Base-by-base conservation (phyloP, 495 filamentous ascomycete genomes). In the Aspergillus funiculosus region DNA sequence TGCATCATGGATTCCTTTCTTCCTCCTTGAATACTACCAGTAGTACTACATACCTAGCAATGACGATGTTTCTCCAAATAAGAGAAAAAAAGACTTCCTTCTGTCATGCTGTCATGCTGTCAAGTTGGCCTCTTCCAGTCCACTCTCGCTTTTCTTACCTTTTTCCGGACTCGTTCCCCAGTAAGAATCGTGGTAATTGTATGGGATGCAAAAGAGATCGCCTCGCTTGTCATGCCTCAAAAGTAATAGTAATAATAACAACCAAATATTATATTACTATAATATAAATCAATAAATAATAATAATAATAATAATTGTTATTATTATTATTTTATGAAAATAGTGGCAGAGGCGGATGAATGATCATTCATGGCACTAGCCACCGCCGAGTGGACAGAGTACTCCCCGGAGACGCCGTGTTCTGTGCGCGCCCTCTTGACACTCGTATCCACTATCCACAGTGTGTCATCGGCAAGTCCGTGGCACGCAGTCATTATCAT, bases 391-490 rank as follows among this genome's bases (percentile, higher is more conserved):
- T 14, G 38, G 26, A 18, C n/a, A 35, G 13, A 32, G n/a, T 14
- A 19, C n/a, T 41, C 34, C 22, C 45, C 54, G 54, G 54, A 43
- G 54, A 45, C 54, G 50, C 54, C 54, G 54, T 50, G 19, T 29
- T 40, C 41, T 40, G 39, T 42, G 22, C 44, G 13, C 25, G 28
- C 41, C 15, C 31, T 45, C 37, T 46, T 46, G 46, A 43, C 47
- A 46, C 40, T 43, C 51, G 48, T 52, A 50, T 56, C 52, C 52
- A 46, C 52, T 53, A 30, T n/a, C n/a, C n/a, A n/a, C n/a, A n/a
- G n/a, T n/a, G 43, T 53, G 46, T 53, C 50, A 53, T 59, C 56
- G 56, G 56, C 47, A 53, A 59, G 56, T 55, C 56, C 56, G 56
- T 55, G 45, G 39, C 40, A 50, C 44, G 36, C 30, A 28, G 46